Base-by-base conservation (phyloP, 1,139 yeast species). In the Diutina ranongensis region DNA sequence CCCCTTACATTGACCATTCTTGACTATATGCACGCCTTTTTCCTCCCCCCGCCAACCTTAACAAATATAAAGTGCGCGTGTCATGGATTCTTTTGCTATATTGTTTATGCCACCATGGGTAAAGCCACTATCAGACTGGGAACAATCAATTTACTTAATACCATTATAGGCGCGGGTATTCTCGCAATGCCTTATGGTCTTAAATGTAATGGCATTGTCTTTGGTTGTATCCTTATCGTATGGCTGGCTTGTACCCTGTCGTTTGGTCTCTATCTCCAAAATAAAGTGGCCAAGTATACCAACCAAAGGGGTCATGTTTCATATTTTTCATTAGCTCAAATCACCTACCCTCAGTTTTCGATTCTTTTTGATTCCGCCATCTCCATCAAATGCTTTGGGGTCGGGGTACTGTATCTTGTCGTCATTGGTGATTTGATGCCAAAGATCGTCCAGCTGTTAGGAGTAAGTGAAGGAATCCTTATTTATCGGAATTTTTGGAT, bases 341-440 rank as follows among this genome's bases (percentile, higher is more conserved):
- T 74, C 53, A 75, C 80, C 0, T 74, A 74, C 49, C 80, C 80
- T 1, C 72, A 71, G 36, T 62, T 74, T 22, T 60, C 65, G 44
- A 58, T 66, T 10, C 54, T 65, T 22, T 59, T 60, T 46, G 78
- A 76, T 62, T 58, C 82, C 15, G 94, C 95, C 15, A 88, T 89
- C 59, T 88, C 92, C 21, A 68, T 88, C 48, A 95, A 89, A 60
- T 82, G 89, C 56, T 89, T 85, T 64, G 98, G 98, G 13, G 97
- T 88, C 4, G 92, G 94, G 2, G 78, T 92, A 13, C 81, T 94
- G 47, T 92, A 94, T 56, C 65, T 92, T 51, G 94, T 92, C 40
- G 78, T 92, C 49, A 80, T 88, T 49, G 97, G 96, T 9, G 97
- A 89, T 57, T 69, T 92, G 51, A 81, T 89, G 78, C 97, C 97